Base-by-base conservation (phyloP, 2,329 filamentous ascomycete genomes). In the Lachnellula occidentalis region DNA sequence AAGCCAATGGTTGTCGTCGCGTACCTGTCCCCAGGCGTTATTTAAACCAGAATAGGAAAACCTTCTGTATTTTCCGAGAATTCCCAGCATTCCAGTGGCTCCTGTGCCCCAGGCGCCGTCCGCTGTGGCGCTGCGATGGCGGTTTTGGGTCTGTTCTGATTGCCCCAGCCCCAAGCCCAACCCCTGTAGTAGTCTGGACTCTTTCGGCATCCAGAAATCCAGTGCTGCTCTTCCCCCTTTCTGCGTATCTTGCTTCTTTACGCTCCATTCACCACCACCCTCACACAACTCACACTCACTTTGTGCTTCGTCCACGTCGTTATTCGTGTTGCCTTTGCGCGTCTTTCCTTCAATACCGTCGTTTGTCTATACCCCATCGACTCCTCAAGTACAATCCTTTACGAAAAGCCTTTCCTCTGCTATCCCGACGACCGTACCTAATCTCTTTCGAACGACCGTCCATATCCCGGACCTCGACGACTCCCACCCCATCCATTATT, bases 141-240 rank as follows among this genome's bases (percentile, higher is more conserved):
- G 46, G 56, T 57, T 57, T 59, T 52, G 57, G 31, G 52, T 57
- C 55, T 45, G 43, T n/a, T 11, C 14, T 45, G 34, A 45, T 27
- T n/a, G n/a, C n/a, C n/a, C n/a, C n/a, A n/a, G 8, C 8, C 9
- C 1, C 9, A 31, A 11, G 9, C 27, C 27, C 27, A 11, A 9
- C 27, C 27, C 27, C 27, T 31, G 27, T 8, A 31, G 27, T 31
- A 31, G 27, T 31, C 27, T 31, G 27, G 27, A 31, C 27, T 31
- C 22, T 36, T 24, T 24, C 49, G 31, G 48, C 51, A 37, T 24
- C 34, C 27, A 39, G 43, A 7, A 11, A 19, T 22, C 19, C 15
- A 21, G 7, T 15, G 12, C 22, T 7, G 19, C 21, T 27, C 9
- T 17, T 43, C 41, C 43, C 43, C 43, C 24, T 45, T 45, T 27